Evolutionary conservation across 495 filamentous ascomycete species (phyloP), one percentile per base, ranked within the genome.

Genomic region (Chaetomium fimeti): DNA sequence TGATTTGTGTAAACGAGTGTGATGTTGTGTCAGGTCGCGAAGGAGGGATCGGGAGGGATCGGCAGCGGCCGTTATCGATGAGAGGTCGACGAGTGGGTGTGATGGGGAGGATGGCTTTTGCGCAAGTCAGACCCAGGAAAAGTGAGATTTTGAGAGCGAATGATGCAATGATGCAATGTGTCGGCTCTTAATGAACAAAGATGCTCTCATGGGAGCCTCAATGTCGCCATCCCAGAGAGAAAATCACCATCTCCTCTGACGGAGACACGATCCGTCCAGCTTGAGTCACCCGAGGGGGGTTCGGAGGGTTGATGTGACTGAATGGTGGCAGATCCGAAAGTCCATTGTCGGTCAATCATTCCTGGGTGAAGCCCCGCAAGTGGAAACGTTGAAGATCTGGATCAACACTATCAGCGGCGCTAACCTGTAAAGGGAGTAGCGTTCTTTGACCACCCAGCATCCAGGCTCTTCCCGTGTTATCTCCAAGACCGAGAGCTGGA

Each of bases 311-410:
- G 53, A 56, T 36, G 53, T 38, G 53, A 32, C 51, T 11, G 2
- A 11, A 13, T 2, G 24, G 22, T 6, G 5, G 51, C 11, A 53
- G 27, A 29, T 32, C 51, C 27, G 28, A 5, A 53, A 29, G 22
- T 56, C 40, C n/a, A 38, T 20, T 36, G 52, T 55, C 53, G 53
- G 56, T 58, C 56, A 58, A 29, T 38, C 24, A 15, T 29, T 58
- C 24, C 56, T 58, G 38, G 22, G 22, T 20, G 8, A 24, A 25
- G 24, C 48, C 48, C 48, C 24, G 32, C 43, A 27, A n/a, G 47
- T 52, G 48, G 61, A 28, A 64, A 51, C 54, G 62, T 64, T 64
- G 62, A 64, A 64, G 62, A 64, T 64, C 54, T 58, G 62, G 55
- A 52, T 64, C 29, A 53, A 45, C 16, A 38, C 43, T 22, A 18